Evolutionary conservation across 768 basidiomycete genomes (phyloP), one percentile per base, ranked within the genome.

Genomic region (Rhodotorula sphaerocarpa): DNA sequence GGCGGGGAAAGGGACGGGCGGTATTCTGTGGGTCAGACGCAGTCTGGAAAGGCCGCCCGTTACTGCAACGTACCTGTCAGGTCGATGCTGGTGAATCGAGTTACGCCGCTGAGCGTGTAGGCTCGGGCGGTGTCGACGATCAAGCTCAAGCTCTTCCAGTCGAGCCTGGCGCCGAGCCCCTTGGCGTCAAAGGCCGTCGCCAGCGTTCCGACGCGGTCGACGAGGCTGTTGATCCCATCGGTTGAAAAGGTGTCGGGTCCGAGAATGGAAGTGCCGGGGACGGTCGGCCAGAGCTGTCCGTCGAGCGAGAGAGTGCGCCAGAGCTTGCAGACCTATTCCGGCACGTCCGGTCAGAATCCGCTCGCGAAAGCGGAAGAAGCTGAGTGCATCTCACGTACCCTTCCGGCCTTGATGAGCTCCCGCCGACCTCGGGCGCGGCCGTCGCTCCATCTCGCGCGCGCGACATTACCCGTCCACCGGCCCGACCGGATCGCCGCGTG

Each of bases 251-350:
- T 72, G 42, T 78, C 77, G 20, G 86, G 82, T 73, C 69, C 65
- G 20, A 87, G 86, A 1, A 83, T 75, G 25, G 74, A 79, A 39
- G 90, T 77, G 72, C 87, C 80, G 0, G 63, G 57, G 39, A 88
- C 77, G 59, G 80, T 72, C 47, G 76, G 71, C 90, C 90, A 92
- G n/a, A 92, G 79, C 71, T 90, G 87, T 20, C 90, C 90, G 73
- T 93, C 90, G 69, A 85, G 83, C 30, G 84, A 83, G 43, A 91
- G 81, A 4, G 77, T 73, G 55, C 81, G 83, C 89, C 90, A 93
- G 15, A 78, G 71, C 72, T 82, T 86, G 33, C 86, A 90, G 14
- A 67, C 61, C 60, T 63, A 16, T 89, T 86, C 87, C 90, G 52
- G 47, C 34, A 20, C 56, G 63, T 66, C 53, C 57, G 36, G 59